Percentiles rank a stretch among this genome's conserved stretches.
Conservation (phyloP, 805 yeast species). For the Myxozyma monticola region DNA sequence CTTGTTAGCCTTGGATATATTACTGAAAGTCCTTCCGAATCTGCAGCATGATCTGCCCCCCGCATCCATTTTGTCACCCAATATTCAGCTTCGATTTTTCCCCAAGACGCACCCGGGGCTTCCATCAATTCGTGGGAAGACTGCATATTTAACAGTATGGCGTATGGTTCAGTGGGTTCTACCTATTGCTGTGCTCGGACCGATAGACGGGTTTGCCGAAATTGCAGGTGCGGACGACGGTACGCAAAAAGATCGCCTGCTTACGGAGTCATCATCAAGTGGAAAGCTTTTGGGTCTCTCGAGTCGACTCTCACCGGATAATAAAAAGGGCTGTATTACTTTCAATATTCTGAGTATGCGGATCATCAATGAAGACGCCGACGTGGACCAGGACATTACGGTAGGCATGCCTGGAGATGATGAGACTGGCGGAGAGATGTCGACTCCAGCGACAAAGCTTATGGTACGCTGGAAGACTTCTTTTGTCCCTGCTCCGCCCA, state of each 20-base stretch:
- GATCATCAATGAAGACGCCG: conserved; percentile 13
- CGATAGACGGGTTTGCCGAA: conserved; percentile 25
- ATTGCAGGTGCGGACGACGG: conserved; percentile 13
- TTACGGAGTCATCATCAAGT: neutral
- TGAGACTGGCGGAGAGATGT: conserved; percentile 1
- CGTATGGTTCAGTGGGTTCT: conserved; percentile 28
- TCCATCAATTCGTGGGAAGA: conserved; percentile 26
- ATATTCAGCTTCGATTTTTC: conserved; percentile 26
- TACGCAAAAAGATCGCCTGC: neutral
- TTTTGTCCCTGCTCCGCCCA: neutral
- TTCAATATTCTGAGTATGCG: conserved; percentile 27
- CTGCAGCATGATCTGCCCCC: conserved; percentile 24
- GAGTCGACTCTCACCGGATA: conserved; percentile 7
- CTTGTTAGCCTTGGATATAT: conserved; percentile 19
- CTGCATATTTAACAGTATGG: conserved; percentile 27
- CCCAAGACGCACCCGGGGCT: conserved; percentile 29
- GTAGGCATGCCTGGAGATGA: neutral
- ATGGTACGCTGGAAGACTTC: conserved; percentile 26
- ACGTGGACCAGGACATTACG: neutral
- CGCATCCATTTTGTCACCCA: conserved; percentile 19
- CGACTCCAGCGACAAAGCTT: conserved; percentile 12
- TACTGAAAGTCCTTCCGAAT: conserved; percentile 20
- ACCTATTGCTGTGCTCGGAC: conserved; percentile 27
- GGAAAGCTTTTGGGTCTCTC: neutral
- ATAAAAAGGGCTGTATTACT: conserved; percentile 12